Percentiles rank a stretch among this genome's conserved stretches.
Evolutionary conservation across 225 moss, liverwort and hornwort genomes (phyloP).

Genomic region (Sphagnum tenellum): DNA sequence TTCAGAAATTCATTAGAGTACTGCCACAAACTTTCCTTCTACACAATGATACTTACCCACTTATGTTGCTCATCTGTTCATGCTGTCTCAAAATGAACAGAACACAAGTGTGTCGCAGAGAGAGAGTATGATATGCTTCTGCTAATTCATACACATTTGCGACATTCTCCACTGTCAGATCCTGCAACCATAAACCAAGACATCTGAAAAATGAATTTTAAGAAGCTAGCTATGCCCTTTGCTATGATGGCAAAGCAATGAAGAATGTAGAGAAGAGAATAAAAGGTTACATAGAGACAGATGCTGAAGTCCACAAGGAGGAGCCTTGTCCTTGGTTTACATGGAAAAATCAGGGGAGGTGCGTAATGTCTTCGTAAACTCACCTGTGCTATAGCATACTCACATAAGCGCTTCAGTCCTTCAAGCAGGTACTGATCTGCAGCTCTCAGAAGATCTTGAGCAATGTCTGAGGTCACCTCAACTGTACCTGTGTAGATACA

Average conservation of each 20-base stretch:
- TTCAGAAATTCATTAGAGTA: neutral
- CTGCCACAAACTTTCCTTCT: no score
- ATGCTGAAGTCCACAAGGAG: no score
- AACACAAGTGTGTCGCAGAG: slow-evolving; percentile 94
- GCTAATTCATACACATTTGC: slow-evolving; percentile 85
- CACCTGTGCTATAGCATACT: slow-evolving; percentile 90
- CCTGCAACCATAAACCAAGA: slow-evolving; percentile 28
- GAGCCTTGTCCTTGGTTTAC: no score
- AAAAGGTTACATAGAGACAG: no score
- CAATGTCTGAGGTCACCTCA: slow-evolving; percentile 72
- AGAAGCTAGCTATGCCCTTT: no score
- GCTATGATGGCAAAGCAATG: no score
- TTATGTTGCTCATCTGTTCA: slow-evolving; percentile 69
- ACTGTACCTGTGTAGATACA: slow-evolving; percentile 95
- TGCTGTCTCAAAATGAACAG: slow-evolving; percentile 86
- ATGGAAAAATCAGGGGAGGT: no score
- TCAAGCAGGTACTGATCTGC: slow-evolving; percentile 95
- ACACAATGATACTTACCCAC: slow-evolving; percentile 37
- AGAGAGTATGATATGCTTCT: slow-evolving; percentile 90
- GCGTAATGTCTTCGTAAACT: neutral
- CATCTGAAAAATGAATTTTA: no score
- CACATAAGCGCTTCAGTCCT: slow-evolving; percentile 88
- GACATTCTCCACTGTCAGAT: slow-evolving; percentile 85
- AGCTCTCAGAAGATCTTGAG: slow-evolving; percentile 91
- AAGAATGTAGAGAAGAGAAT: no score